These are phyloP conservation scores for Fusarium newnesense DNA, from an alignment of 2,329 filamentous ascomycete species.

Conservation along the genomic window DNA sequence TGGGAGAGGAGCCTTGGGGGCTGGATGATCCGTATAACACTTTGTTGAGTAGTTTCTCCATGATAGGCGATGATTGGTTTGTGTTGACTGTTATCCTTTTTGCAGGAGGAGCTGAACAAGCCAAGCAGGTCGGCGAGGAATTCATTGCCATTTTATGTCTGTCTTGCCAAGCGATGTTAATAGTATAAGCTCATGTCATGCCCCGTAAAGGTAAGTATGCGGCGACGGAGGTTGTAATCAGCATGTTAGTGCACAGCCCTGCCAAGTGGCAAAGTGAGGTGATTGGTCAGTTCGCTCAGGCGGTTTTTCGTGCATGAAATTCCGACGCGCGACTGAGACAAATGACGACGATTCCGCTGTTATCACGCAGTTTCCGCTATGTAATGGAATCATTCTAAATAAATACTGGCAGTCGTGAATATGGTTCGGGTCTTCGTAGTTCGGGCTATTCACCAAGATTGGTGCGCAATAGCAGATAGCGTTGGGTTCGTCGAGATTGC, in stretches of 20 bases:
- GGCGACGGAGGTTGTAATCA: neutral
- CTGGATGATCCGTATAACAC: constrained; percentile 18
- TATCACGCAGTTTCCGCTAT: neutral
- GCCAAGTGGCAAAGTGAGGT: neutral
- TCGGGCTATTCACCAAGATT: neutral
- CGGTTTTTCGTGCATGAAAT: neutral
- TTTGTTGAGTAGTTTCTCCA: constrained; percentile 27
- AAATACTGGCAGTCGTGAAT: neutral
- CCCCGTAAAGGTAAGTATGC: neutral
- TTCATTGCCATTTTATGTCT: neutral
- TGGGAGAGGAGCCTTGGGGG: constrained; percentile 4
- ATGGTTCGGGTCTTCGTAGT: accelerated
- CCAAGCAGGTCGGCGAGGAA: neutral
- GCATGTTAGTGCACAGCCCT: neutral
- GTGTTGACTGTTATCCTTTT: accelerated
- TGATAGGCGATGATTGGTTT: neutral
- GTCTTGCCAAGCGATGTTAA: no score
- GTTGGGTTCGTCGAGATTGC: neutral
- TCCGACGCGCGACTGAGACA: neutral
- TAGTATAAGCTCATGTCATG: neutral
- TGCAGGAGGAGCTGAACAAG: no score
- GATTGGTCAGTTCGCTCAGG: neutral
- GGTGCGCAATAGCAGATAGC: neutral
- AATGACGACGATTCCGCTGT: neutral
- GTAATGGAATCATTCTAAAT: neutral